phyloP scores from a whole-genome alignment of 1,284 basidiomycete species.

The Rhodofomes roseus region DNA sequence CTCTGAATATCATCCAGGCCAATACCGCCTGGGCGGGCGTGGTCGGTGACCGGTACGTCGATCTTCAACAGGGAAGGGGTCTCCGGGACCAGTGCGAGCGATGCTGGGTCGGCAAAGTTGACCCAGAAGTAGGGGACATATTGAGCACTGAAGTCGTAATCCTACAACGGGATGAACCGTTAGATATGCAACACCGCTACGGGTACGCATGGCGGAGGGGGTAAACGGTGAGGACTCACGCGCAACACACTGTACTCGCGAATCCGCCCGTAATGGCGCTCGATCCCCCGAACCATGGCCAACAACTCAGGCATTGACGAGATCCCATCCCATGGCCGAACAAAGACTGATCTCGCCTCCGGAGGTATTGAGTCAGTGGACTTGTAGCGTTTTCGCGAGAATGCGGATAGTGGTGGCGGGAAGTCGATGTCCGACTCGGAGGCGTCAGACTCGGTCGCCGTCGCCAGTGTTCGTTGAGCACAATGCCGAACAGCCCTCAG shows the following conservation, averaged over 20 bases:
- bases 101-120: slow-evolving; percentile 40
- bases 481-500: background rate
- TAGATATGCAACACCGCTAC: too few relatives aligned
- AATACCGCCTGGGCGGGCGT: slow-evolving; percentile 27
- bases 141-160: slow-evolving; percentile 36
- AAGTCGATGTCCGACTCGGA: background rate
- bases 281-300: slow-evolving; percentile 48
- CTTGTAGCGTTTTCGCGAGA: background rate
- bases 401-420: background rate
- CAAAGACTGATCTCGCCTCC: slow-evolving; percentile 24
- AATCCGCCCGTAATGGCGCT: slow-evolving; percentile 52
- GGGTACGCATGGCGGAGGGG: too few relatives aligned
- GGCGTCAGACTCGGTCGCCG: background rate
- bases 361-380: background rate
- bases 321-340: slow-evolving; percentile 37
- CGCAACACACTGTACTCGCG: slow-evolving; percentile 42
- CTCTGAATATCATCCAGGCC: slow-evolving; percentile 31
- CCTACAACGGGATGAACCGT: slow-evolving; percentile 33
- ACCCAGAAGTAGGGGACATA: slow-evolving; percentile 41
- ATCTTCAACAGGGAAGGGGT: slow-evolving; percentile 13
- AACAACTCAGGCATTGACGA: slow-evolving; percentile 44
- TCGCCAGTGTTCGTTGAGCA: background rate
- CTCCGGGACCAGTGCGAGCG: slow-evolving; percentile 33
- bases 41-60: slow-evolving; percentile 19
- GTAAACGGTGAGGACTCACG: slow-evolving; percentile 32